phyloP scores from a whole-genome alignment of 495 filamentous ascomycete genomes.

The Penicillium maclennaniae region DNA sequence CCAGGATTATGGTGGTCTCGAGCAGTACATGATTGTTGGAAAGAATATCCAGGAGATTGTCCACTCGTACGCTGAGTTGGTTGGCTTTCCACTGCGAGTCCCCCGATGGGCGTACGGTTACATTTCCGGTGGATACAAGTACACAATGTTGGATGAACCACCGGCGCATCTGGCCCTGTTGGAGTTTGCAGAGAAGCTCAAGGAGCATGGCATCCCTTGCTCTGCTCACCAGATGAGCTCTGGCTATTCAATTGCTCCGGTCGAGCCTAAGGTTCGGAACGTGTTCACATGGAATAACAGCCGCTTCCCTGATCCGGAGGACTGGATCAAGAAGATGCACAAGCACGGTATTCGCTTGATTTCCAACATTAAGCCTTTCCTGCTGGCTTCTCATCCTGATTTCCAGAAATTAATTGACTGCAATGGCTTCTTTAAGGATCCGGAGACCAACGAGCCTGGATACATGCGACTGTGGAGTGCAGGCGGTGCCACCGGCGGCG shows the following conservation, averaged over 20 bases:
- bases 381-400: slow-evolving; percentile 59
- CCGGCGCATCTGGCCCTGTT: slow-evolving; percentile 55
- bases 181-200: slow-evolving; percentile 56
- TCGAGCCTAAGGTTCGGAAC: slow-evolving; percentile 61
- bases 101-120: slow-evolving; percentile 68
- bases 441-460: slow-evolving; percentile 48
- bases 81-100: slow-evolving; percentile 60
- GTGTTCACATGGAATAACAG: slow-evolving; percentile 69
- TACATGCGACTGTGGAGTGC: slow-evolving; percentile 63
- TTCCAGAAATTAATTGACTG: slow-evolving; percentile 52
- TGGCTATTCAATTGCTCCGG: slow-evolving; percentile 65
- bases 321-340: slow-evolving; percentile 57
- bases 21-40: slow-evolving; percentile 66
- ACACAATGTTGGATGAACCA: slow-evolving; percentile 60
- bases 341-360: slow-evolving; percentile 58
- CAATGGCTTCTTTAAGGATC: slow-evolving; percentile 59
- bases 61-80: slow-evolving; percentile 58
- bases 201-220: slow-evolving; percentile 63
- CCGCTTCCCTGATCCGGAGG: slow-evolving; percentile 62
- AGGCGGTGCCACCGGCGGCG: slow-evolving; percentile 61
- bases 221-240: slow-evolving; percentile 70
- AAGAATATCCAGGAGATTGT: slow-evolving; percentile 62
- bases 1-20: slow-evolving; percentile 65
- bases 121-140: slow-evolving; percentile 66
- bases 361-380: slow-evolving; percentile 70